These are phyloP conservation scores for Septoria petroselini DNA, from an alignment of 2,329 filamentous ascomycete species.

Conservation along the genomic window DNA sequence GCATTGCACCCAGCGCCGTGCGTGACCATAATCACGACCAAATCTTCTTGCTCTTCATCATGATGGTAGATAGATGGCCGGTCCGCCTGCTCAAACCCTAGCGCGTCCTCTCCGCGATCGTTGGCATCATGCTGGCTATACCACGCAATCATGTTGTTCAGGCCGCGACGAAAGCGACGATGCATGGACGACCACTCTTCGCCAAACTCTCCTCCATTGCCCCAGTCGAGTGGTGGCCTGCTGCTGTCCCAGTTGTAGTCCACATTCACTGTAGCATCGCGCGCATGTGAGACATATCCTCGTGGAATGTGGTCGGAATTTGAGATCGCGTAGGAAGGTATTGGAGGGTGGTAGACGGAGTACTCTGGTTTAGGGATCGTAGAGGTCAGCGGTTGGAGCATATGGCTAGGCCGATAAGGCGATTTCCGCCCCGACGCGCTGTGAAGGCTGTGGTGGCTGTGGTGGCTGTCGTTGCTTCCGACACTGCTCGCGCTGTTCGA, in stretches of 20 bases:
- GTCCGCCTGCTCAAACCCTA: slow-evolving; percentile 37
- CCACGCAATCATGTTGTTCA: slow-evolving; percentile 79
- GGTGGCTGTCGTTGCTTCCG: slow-evolving; percentile 31
- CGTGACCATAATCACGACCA: slow-evolving; percentile 82
- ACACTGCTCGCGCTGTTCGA: slow-evolving; percentile 47
- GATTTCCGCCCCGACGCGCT: slow-evolving; percentile 30
- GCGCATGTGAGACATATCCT: slow-evolving; percentile 85
- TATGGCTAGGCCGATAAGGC: slow-evolving; percentile 30
- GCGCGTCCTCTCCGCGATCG: slow-evolving; percentile 36
- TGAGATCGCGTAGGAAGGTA: slow-evolving; percentile 79
- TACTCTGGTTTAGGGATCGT: slow-evolving; percentile 33
- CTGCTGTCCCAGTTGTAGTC: slow-evolving; percentile 97
- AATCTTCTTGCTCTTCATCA: slow-evolving; percentile 65
- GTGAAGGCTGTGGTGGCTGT: slow-evolving; percentile 11
- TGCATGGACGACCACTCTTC: slow-evolving; percentile 98
- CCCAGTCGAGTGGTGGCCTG: slow-evolving; percentile 73
- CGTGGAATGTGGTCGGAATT: slow-evolving; percentile 75
- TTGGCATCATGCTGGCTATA: slow-evolving; percentile 56
- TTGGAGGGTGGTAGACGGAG: slow-evolving; percentile 66
- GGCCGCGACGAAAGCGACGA: slow-evolving; percentile 74
- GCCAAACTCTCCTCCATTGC: slow-evolving; percentile 78
- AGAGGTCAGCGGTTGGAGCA: slow-evolving; percentile 29
- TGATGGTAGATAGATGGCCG: slow-evolving; percentile 35
- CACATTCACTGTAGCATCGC: slow-evolving; percentile 79
- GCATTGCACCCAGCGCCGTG: slow-evolving; percentile 97